Evolutionary conservation across 1,284 basidiomycete genomes (phyloP).

Genomic region (Pseudozyma sp.): DNA sequence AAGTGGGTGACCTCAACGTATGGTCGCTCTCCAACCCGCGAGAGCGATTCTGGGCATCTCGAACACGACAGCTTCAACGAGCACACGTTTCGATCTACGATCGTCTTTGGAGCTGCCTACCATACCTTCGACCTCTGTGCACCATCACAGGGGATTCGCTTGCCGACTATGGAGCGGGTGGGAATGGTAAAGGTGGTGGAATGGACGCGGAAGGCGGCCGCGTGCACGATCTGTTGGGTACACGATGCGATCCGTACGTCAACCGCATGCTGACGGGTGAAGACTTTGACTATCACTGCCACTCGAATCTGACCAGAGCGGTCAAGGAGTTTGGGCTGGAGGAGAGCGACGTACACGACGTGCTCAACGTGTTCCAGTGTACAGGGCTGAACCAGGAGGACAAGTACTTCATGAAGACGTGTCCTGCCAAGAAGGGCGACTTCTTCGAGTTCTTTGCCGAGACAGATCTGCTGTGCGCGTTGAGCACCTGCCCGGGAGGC

Average conservation of each 20-base stretch:
- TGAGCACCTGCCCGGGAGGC: constrained; percentile 35
- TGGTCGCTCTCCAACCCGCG: constrained; percentile 28
- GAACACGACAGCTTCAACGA: constrained; percentile 36
- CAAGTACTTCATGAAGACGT: constrained; percentile 47
- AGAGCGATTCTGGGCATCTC: constrained; percentile 39
- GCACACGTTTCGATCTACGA: constrained; percentile 39
- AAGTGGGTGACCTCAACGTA: constrained; percentile 32
- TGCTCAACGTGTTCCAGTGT: constrained; percentile 39
- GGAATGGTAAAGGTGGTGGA: constrained; percentile 20
- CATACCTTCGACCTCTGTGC: constrained; percentile 37
- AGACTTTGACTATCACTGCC: constrained; percentile 42
- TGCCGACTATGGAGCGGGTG: constrained; percentile 17
- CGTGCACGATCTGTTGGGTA: constrained; percentile 31
- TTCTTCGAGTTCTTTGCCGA: constrained; percentile 39
- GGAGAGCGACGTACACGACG: constrained; percentile 34
- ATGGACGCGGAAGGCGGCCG: constrained; percentile 29
- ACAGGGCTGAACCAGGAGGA: constrained; percentile 32
- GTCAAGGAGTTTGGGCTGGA: constrained; percentile 23
- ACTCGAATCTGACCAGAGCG: constrained; percentile 27
- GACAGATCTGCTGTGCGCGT: constrained; percentile 28
- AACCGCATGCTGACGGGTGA: constrained; percentile 33
- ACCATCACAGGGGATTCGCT: constrained; percentile 35
- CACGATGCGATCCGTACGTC: constrained; percentile 38
- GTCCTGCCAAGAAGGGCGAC: constrained; percentile 34
- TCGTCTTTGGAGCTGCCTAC: constrained; percentile 33